A percentile compares a stretch with the other conserved stretches of the same genome.
These are phyloP conservation scores for Bromus sterilis DNA, from an alignment of 176 grass and related monocot species.

Conservation along the genomic window DNA sequence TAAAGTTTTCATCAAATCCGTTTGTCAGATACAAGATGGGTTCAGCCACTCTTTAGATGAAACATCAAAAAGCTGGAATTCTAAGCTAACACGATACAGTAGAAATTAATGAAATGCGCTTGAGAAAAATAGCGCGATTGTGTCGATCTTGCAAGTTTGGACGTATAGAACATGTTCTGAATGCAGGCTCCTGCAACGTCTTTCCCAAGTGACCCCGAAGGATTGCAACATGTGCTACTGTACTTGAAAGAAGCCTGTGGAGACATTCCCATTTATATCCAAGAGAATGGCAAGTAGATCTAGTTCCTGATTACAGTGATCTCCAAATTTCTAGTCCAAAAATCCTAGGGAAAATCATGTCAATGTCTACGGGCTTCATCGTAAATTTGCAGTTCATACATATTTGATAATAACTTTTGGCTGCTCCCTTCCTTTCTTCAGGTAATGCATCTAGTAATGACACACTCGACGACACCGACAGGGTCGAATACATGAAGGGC, in stretches of 20 bases:
- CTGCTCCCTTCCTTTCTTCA: not conserved
- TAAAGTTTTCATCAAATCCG: not conserved
- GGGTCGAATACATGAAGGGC: not conserved
- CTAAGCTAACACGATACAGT: not conserved
- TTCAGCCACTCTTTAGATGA: not conserved
- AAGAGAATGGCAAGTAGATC: slow-evolving; percentile 63
- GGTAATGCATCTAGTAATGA: not conserved
- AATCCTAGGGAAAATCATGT: too few species aligned
- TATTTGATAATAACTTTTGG: too few species aligned
- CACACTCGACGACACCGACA: not conserved
- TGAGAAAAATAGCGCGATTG: not conserved
- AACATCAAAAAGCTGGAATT: not conserved
- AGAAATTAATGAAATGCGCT: not conserved
- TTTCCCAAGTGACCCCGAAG: slow-evolving; percentile 8
- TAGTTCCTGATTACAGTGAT: too few species aligned
- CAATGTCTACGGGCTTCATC: too few species aligned
- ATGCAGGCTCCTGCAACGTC: not conserved
- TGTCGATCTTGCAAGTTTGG: too few species aligned
- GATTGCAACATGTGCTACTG: slow-evolving; percentile 29
- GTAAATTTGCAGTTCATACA: too few species aligned
- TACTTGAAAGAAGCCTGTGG: slow-evolving; percentile 41
- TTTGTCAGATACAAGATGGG: not conserved
- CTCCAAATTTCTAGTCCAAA: too few species aligned
- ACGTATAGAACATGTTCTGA: not conserved
- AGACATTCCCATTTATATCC: slow-evolving; percentile 47